Base-by-base conservation (phyloP, 768 basidiomycete genomes). In the Tricholomella constricta region DNA sequence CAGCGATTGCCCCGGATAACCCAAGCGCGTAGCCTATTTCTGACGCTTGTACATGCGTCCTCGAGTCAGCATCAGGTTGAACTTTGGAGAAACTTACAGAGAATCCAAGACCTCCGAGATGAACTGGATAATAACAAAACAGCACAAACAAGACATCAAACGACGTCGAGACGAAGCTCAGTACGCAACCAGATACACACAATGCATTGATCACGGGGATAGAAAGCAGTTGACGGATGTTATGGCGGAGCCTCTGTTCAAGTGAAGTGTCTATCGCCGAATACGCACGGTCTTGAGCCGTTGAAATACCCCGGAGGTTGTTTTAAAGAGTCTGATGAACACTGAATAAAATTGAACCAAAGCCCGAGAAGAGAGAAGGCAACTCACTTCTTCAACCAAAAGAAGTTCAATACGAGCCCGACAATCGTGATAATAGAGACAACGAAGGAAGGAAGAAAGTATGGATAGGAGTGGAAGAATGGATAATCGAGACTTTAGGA, bases 141-240 rank as follows among this genome's bases (percentile, higher is more conserved):
- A 88, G 69, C 4, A 85, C 81, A 55, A 86, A 88, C 2, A 83
- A 72, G 17, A 84, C 79, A 36, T 84, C 81, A 58, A 85, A 88
- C 1, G 76, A 74, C 1, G 79, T 79, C 4, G 67, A 72, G 55
- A 82, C 66, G 62, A 83, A 84, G 45, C 76, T 74, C 19, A 86
- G 65, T 3, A 74, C 74, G 55, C 71, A 77, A 4, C 78, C 78
- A 20, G 83, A 84, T 22, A 71, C 45, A 43, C 78, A 74, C 19
- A 85, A 63, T 4, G 78, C 76, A 23, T 72, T 72, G 42, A 86
- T 76, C 25, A 81, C 69, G 1, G 83, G 82, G 9, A 79, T 69
- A 3, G 74, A 68, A 20, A 85, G 61, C n/a, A 86, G 65, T 22
- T 74, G 56, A 23, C 58, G 65, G 51, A 80, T 45, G 19, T 49